Conservation (phyloP, 352 stramenopile species). For the Globisporangium nagaii region DNA sequence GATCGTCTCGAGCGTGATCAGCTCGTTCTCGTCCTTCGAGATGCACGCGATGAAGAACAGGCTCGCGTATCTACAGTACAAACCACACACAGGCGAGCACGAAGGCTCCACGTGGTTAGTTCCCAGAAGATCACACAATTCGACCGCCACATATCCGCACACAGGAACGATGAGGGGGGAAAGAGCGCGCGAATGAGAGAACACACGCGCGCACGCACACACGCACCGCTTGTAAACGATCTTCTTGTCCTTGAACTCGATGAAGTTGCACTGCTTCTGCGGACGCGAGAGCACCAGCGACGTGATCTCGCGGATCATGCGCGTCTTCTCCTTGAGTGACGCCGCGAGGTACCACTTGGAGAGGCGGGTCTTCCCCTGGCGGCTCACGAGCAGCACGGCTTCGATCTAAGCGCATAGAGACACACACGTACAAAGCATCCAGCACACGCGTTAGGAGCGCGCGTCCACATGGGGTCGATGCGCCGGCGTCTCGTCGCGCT, state of each 20-base stretch:
- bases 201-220: neutral
- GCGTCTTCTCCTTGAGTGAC: constrained; percentile 78
- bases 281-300: constrained; percentile 81
- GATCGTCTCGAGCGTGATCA: constrained; percentile 97
- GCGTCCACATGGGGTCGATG: neutral
- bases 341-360: constrained; percentile 88
- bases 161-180: neutral
- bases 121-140: too few species aligned
- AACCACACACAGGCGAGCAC: neutral
- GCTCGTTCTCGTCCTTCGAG: constrained; percentile 95
- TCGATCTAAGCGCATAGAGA: constrained; percentile 67
- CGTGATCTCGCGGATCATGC: constrained; percentile 87
- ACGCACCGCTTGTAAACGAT: constrained; percentile 95
- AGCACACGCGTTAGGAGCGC: too few species aligned
- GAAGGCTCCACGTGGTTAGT: neutral
- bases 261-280: constrained; percentile 91
- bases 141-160: too few species aligned
- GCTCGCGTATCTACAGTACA: constrained; percentile 88
- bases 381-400: constrained; percentile 84
- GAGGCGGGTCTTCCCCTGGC: constrained; percentile 90
- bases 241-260: constrained; percentile 98
- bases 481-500: neutral
- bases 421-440: constrained; percentile 8
- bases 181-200: neutral
- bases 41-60: constrained; percentile 97